Base-by-base conservation (phyloP, 352 stramenopile species). In the Globisporangium heterothallicum region DNA sequence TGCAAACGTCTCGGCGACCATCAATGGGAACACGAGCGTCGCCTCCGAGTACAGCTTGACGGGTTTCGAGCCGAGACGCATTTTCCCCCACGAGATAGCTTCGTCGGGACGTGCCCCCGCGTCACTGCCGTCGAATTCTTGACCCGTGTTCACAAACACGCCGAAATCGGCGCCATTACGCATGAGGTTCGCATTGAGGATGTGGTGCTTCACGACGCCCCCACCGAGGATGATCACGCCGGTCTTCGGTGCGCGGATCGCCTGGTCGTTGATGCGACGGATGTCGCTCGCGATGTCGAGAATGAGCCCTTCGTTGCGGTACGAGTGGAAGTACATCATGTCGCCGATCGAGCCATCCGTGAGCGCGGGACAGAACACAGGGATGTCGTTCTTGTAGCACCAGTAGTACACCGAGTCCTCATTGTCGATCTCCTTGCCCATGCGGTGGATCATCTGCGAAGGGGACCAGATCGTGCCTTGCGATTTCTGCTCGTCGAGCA, bases 291-390 rank as follows among this genome's bases (percentile, higher is more conserved):
- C 89, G 56, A 99, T 97, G 63, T 99, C 97, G 9, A 99, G 61
- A 8, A 99, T 66, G 44, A 99, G 96, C 3, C 97, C 97, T 38
- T 92, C 84, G 19, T 97, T 88, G 64, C 98, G 98, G 83, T 99
- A 99, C 53, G 93, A 98, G 71, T 99, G 96, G 66, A 99, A 99
- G 81, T 99, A 99, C n/a, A 99, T 90, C 97, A 99, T 99, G 67
- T 99, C 97, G 32, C 97, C 97, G 52, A 99, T 95, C 38, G 88
- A 98, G 42, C 97, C 97, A 72, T 99, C 97, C 29, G 97, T 99
- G 36, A 99, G 73, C 13, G 97, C 96, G 0, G 97, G 97, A 65
- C 96, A 99, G 69, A 99, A 99, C 6, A 99, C 93, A 6, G 97
- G 97, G 65, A 99, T 99, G 62, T 98, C 70, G 80, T 99, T 99